A percentile compares a stretch with the other conserved stretches of the same genome.
phyloP scores from a whole-genome alignment of 1,284 basidiomycete species.

The Schizopora paradoxa region DNA sequence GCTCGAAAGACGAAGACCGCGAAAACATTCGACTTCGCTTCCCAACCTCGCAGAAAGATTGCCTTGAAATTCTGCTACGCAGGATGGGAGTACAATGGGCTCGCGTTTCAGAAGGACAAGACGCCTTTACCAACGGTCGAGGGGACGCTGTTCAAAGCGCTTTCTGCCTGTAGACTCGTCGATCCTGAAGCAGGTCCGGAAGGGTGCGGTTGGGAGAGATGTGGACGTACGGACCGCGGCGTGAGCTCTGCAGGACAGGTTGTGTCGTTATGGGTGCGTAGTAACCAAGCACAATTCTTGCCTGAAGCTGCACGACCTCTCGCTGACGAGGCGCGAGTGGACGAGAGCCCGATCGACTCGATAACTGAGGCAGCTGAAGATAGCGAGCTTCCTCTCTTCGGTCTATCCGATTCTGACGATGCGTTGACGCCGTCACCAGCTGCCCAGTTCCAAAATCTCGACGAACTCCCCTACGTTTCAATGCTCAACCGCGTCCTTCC shows the following conservation, averaged over 20 bases:
- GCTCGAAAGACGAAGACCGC: constrained; percentile 11
- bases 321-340: constrained; percentile 3
- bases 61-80: constrained; percentile 91
- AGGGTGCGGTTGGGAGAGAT: constrained; percentile 85
- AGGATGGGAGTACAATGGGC: constrained; percentile 87
- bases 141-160: constrained; percentile 77
- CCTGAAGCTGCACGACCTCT: constrained; percentile 11
- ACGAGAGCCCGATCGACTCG: constrained; percentile 6
- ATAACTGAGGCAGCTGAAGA: background rate
- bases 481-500: constrained; percentile 91
- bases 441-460: constrained; percentile 19
- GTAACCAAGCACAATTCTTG: constrained; percentile 37
- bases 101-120: constrained; percentile 72
- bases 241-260: constrained; percentile 96
- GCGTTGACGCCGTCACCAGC: constrained; percentile 18
- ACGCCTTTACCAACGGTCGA: constrained; percentile 88
- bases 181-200: constrained; percentile 73
- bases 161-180: constrained; percentile 72
- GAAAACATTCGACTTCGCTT: constrained; percentile 57
- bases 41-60: constrained; percentile 78
- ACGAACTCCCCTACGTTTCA: constrained; percentile 75
- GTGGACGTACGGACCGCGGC: constrained; percentile 92
- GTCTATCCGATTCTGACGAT: constrained; percentile 21
- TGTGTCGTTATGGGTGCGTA: constrained; percentile 85
- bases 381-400: constrained; percentile 13